These are phyloP conservation scores for Penicillium sp. DNA, from an alignment of 2,329 filamentous ascomycete species.

Conservation along the genomic window DNA sequence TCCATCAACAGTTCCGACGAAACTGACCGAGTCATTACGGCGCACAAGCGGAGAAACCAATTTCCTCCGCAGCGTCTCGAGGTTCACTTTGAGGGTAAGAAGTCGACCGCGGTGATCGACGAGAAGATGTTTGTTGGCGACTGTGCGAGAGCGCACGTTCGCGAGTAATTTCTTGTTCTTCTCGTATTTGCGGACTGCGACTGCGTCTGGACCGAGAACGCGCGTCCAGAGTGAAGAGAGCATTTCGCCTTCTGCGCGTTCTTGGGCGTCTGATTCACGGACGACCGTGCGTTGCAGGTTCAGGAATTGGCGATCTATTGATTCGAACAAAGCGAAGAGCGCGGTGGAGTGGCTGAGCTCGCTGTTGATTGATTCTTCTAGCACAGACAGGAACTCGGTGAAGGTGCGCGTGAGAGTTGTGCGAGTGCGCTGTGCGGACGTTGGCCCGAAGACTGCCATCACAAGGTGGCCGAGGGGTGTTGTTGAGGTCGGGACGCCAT, in stretches of 20 bases:
- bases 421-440: conserved; percentile 76
- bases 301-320: conserved; percentile 85
- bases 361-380: conserved; percentile 84
- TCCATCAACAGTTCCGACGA: conserved; percentile 32
- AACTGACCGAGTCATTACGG: conserved; percentile 56
- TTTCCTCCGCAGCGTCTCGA: conserved; percentile 81
- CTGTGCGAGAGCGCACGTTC: conserved; percentile 77
- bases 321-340: conserved; percentile 87
- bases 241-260: conserved; percentile 76
- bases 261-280: conserved; percentile 78
- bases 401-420: conserved; percentile 83
- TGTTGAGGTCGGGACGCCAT: conserved; percentile 46
- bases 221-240: conserved; percentile 83
- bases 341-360: conserved; percentile 79
- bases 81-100: conserved; percentile 78
- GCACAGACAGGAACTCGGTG: conserved; percentile 78
- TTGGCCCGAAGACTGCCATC: conserved; percentile 75
- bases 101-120: conserved; percentile 85
- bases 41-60: conserved; percentile 82
- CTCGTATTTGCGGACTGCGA: conserved; percentile 83
- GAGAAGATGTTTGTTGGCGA: conserved; percentile 83
- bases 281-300: conserved; percentile 84
- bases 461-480: conserved; percentile 63
- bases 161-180: conserved; percentile 80
- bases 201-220: conserved; percentile 74